A percentile compares a stretch with the other conserved stretches of the same genome.
phyloP scores from a whole-genome alignment of 768 basidiomycete species.

The Holtermanniella nyarrowii region DNA sequence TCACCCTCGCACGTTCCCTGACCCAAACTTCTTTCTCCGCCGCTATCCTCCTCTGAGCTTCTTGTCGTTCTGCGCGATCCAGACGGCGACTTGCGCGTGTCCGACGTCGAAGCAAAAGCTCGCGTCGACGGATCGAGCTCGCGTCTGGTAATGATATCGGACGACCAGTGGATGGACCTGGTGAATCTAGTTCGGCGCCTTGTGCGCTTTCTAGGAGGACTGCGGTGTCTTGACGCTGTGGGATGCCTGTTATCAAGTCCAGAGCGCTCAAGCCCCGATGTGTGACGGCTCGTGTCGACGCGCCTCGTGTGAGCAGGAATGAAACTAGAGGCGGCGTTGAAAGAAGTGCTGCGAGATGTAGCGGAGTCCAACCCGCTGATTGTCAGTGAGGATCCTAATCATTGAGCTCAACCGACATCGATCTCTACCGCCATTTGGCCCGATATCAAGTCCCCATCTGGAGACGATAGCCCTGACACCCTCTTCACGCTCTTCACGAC shows the following conservation, averaged over 20 bases:
- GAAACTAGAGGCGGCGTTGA: slow-evolving; percentile 85
- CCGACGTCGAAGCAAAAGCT: slow-evolving; percentile 63
- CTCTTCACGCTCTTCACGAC: slow-evolving; percentile 83
- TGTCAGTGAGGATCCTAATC: slow-evolving; percentile 3
- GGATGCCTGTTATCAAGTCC: slow-evolving; percentile 73
- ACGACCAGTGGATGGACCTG: slow-evolving; percentile 7
- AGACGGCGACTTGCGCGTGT: slow-evolving; percentile 25
- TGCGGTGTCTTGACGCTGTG: slow-evolving; percentile 74
- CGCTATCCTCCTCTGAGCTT: slow-evolving; percentile 5
- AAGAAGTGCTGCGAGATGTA: slow-evolving; percentile 81
- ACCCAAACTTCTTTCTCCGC: slow-evolving; percentile 25
- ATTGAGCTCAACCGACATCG: slow-evolving; percentile 57
- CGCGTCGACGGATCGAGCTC: slow-evolving; percentile 16
- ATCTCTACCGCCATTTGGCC: slow-evolving; percentile 24
- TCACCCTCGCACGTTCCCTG: slow-evolving; percentile 15
- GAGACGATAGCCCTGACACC: slow-evolving; percentile 67
- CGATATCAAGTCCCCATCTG: slow-evolving; percentile 24
- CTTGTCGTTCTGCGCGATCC: slow-evolving; percentile 9
- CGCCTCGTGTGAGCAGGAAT: slow-evolving; percentile 83
- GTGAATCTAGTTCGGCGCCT: slow-evolving; percentile 47
- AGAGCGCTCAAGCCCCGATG: slow-evolving; percentile 70
- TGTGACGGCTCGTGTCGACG: slow-evolving; percentile 68
- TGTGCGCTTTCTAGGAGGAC: slow-evolving; percentile 81
- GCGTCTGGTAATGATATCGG: slow-evolving; percentile 10
- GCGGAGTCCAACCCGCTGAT: slow-evolving; percentile 84